These are phyloP conservation scores for Penicillium capsulatum DNA, from an alignment of 2,329 filamentous ascomycete genomes.

Conservation along the genomic window DNA sequence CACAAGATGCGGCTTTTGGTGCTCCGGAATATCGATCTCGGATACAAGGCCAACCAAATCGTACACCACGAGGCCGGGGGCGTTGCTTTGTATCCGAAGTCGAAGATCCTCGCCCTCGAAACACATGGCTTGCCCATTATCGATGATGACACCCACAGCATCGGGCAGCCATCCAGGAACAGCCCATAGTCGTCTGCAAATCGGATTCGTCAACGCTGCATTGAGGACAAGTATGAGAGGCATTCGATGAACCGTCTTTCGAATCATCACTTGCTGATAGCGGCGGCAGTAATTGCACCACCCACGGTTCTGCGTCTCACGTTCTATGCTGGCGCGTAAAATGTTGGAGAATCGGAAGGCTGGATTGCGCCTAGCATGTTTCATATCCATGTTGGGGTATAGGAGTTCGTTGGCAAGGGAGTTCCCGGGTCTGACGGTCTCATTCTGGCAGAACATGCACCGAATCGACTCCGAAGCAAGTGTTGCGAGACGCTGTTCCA, in stretches of 20 bases:
- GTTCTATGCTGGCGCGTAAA: conserved; percentile 86
- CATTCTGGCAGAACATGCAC: conserved; percentile 82
- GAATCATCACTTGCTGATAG: conserved; percentile 81
- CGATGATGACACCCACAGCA: conserved; percentile 87
- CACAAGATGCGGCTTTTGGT: conserved; percentile 85
- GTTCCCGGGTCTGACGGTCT: conserved; percentile 73
- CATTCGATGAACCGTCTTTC: conserved; percentile 76
- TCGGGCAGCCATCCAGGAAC: conserved; percentile 87
- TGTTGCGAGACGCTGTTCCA: conserved; percentile 62
- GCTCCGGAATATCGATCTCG: conserved; percentile 80
- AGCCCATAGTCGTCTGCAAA: conserved; percentile 73
- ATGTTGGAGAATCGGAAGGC: conserved; percentile 73
- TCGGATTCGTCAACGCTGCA: conserved; percentile 65
- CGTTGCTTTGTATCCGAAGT: conserved; percentile 71
- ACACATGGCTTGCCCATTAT: conserved; percentile 88
- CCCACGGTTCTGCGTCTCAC: conserved; percentile 80
- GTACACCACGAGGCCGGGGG: conserved; percentile 80
- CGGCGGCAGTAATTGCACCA: conserved; percentile 91
- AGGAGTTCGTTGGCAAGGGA: conserved; percentile 81
- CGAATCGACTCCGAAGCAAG: conserved; percentile 57
- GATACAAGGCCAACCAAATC: conserved; percentile 85
- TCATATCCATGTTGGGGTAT: conserved; percentile 61
- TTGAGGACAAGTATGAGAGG: conserved; percentile 88
- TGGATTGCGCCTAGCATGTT: conserved; percentile 49
- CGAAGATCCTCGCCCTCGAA: conserved; percentile 89